These are phyloP conservation scores for Phialophora tarda DNA, from an alignment of 2,329 filamentous ascomycete species.

Conservation along the genomic window DNA sequence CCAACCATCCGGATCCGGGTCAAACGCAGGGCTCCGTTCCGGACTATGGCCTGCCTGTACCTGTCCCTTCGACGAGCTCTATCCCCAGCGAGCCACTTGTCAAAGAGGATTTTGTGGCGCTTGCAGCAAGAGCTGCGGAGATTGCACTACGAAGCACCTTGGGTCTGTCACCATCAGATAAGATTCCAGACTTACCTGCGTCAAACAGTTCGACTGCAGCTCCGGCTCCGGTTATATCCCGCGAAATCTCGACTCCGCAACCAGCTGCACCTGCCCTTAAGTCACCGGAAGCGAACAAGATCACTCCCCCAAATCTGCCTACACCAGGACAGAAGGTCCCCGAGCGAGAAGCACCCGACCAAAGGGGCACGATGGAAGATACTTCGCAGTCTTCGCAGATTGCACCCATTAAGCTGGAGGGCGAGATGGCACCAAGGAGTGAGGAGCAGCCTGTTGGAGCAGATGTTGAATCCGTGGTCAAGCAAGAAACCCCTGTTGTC, in stretches of 20 bases:
- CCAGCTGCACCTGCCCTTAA: slow-evolving; percentile 12
- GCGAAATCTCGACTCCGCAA: slow-evolving; percentile 20
- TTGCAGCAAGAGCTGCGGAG: slow-evolving; percentile 55
- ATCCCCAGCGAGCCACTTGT: slow-evolving; percentile 28
- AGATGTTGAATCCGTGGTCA: background rate
- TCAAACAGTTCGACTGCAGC: slow-evolving; percentile 28
- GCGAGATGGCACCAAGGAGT: background rate
- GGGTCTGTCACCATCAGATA: slow-evolving; percentile 28
- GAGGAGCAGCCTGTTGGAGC: background rate
- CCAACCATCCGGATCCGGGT: slow-evolving; percentile 22
- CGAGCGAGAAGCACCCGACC: slow-evolving; percentile 17
- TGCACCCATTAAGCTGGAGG: background rate
- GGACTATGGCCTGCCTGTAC: background rate
- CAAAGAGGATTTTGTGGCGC: slow-evolving; percentile 54
- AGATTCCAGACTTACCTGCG: slow-evolving; percentile 37
- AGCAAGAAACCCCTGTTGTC: background rate
- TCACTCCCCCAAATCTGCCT: slow-evolving; percentile 6
- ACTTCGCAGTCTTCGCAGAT: background rate
- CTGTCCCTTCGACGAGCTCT: slow-evolving; percentile 16
- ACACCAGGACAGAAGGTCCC: slow-evolving; percentile 1
- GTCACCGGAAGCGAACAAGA: slow-evolving; percentile 17
- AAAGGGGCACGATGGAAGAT: background rate
- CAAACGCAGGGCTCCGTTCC: background rate
- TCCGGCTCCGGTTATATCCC: background rate
- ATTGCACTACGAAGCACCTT: slow-evolving; percentile 54